Evolutionary conservation across 2,329 filamentous ascomycete genomes (phyloP), one percentile per base, ranked within the genome.

Genomic region (Trichoderma sp.): DNA sequence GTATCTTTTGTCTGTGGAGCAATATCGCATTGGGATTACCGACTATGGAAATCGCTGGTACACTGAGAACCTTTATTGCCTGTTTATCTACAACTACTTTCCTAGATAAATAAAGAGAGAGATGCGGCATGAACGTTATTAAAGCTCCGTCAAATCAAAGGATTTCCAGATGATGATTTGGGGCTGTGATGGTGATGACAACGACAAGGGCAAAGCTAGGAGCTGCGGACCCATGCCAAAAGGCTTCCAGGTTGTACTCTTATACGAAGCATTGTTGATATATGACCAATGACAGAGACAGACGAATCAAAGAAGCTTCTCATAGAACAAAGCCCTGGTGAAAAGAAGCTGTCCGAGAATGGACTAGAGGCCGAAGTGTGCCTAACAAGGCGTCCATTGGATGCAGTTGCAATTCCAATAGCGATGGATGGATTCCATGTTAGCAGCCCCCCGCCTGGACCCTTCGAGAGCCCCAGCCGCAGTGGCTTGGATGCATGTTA

Each of bases 401-500:
- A 45, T 60, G 21, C 45, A n/a, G n/a, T 53, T 21, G 9, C 45
- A 53, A 53, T 56, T 24, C 50, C 50, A 56, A 56, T 56, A 56
- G n/a, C 5, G n/a, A 53, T 50, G 18, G 16, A 41, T 53, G 45
- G 12, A 53, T 72, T 38, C 35, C 35, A 38, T 38, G 35, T 41
- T 41, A 50, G 45, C 9, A 63, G 29, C 45, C 71, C 71, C 60
- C 62, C 71, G 71, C 62, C 29, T 65, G 29, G 59, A n/a, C 59
- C 29, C 18, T 6, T 33, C 29, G 65, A 50, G 41, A 65, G 41
- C 45, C 63, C 62, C 62, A 74, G 71, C 71, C 63, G 71, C 62
- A 67, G 71, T 56, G 71, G 71, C 71, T 74, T 64, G 45, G 63
- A 21, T 71, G 50, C 14, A 38, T 38, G 45, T 56, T 56, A 65